Percentiles rank a stretch among this genome's conserved stretches.
phyloP scores from a whole-genome alignment of 192 early-diverging fungal species.

The Chytriomyces hyalinus region DNA sequence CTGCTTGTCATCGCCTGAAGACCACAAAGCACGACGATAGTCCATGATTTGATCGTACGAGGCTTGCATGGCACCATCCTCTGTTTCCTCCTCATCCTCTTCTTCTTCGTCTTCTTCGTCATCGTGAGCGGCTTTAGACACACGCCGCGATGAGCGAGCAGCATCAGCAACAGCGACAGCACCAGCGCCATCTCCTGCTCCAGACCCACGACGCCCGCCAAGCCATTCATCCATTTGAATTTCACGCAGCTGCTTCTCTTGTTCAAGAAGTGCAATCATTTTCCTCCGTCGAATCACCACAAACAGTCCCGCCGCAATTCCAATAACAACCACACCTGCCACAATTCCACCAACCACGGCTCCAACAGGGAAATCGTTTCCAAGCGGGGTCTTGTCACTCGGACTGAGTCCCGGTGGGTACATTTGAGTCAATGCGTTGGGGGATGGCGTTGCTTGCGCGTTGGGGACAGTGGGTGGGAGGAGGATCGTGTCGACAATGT shows the following conservation, averaged over 20 bases:
- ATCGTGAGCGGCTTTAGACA: neutral
- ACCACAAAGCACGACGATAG: constrained; percentile 32
- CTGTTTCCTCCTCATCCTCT: constrained; percentile 31
- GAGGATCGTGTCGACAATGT: constrained; percentile 39
- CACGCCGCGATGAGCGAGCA: neutral
- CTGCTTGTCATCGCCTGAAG: constrained; percentile 3
- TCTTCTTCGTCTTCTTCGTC: constrained; percentile 30
- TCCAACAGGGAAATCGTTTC: constrained; percentile 32
- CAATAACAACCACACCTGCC: constrained; percentile 26
- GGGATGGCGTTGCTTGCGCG: constrained; percentile 21
- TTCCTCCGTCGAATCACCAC: constrained; percentile 21
- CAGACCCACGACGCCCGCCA: neutral
- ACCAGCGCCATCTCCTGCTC: neutral
- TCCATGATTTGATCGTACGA: constrained; percentile 36
- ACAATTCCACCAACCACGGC: constrained; percentile 35
- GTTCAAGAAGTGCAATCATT: constrained; percentile 26
- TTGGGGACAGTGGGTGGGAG: constrained; percentile 25
- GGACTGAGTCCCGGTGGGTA: constrained; percentile 22
- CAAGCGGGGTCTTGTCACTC: constrained; percentile 11
- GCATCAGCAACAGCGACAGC: neutral
- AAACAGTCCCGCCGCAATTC: constrained; percentile 6
- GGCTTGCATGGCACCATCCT: constrained; percentile 6
- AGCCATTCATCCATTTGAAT: constrained; percentile 19
- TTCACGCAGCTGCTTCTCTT: constrained; percentile 24
- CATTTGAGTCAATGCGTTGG: constrained; percentile 18